phyloP scores from a whole-genome alignment of 805 yeast genomes.

The Kodamaea leandrae region DNA sequence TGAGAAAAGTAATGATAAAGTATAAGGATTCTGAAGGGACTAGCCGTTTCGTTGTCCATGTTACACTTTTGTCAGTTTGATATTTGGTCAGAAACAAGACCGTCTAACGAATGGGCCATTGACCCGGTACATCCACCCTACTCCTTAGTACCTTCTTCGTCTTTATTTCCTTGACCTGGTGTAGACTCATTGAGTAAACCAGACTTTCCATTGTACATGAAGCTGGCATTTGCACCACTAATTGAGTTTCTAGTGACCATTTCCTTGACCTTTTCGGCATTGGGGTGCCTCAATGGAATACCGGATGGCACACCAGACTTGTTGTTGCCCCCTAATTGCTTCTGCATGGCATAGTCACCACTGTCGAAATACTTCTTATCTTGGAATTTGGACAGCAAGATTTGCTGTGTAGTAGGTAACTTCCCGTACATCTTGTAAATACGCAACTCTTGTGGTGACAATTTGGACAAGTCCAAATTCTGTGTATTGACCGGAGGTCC shows the following conservation, averaged over 20 bases:
- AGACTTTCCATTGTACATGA: conserved; percentile 49
- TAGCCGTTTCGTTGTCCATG: too few species aligned
- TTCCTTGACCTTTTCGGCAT: conserved; percentile 58
- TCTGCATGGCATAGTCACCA: conserved; percentile 87
- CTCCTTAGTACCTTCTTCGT: conserved; percentile 4
- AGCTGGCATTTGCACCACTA: conserved; percentile 46
- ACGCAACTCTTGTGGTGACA: conserved; percentile 77
- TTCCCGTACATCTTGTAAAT: conserved; percentile 81
- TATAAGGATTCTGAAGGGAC: too few species aligned
- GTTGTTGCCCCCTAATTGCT: conserved; percentile 33
- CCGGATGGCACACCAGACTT: conserved; percentile 32
- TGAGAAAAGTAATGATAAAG: too few species aligned
- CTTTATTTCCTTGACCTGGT: conserved; percentile 19
- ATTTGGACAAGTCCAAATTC: conserved; percentile 51
- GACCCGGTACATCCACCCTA: neutral
- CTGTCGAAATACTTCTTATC: conserved; percentile 92
- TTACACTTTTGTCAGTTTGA: too few species aligned
- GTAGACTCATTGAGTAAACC: conserved; percentile 54
- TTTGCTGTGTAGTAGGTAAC: conserved; percentile 76
- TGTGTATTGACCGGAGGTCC: conserved; percentile 46
- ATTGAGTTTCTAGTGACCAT: conserved; percentile 57
- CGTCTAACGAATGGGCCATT: too few species aligned
- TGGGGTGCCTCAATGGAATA: conserved; percentile 46
- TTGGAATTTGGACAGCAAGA: conserved; percentile 70
- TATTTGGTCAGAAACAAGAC: too few species aligned